A percentile compares a stretch with the other conserved stretches of the same genome.
Conservation (phyloP, 345 rosid species). For the Firmiana major region DNA sequence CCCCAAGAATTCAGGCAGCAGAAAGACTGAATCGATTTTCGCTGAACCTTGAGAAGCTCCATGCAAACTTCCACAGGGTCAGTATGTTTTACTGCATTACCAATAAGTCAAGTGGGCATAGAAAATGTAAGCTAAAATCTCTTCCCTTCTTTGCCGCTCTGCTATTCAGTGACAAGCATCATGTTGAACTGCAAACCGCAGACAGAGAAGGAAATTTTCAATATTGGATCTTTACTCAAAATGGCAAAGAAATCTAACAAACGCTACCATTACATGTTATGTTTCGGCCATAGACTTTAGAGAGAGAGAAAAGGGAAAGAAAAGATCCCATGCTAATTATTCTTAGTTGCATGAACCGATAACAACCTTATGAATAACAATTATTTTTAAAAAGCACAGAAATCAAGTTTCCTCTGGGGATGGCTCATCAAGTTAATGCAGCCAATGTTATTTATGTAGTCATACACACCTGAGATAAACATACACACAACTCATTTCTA, state of each 20-base stretch:
- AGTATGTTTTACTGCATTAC: not conserved
- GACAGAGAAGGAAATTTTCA: not conserved
- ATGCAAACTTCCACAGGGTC: not conserved
- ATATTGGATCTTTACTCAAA: not conserved
- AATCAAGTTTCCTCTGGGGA: not conserved
- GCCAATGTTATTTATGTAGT: not conserved
- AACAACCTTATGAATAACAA: not conserved
- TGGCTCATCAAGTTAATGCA: not conserved
- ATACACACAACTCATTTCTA: not conserved
- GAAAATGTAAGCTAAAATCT: not conserved
- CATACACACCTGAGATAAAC: too few species aligned
- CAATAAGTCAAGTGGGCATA: not conserved
- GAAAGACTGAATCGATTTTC: not conserved
- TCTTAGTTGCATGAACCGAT: not conserved
- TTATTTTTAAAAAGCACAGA: not conserved
- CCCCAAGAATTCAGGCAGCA: not conserved
- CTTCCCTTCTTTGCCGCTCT: not conserved
- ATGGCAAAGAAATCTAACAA: not conserved
- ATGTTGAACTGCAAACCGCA: slow-evolving; percentile 11
- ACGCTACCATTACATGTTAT: not conserved
- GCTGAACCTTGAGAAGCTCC: not conserved
- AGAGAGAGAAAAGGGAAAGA: not conserved
- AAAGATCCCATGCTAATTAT: not conserved
- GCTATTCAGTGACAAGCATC: not conserved
- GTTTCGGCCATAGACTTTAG: not conserved